Base-by-base conservation (phyloP, 306 rosid genomes). In the Phaseolus lunatus region DNA sequence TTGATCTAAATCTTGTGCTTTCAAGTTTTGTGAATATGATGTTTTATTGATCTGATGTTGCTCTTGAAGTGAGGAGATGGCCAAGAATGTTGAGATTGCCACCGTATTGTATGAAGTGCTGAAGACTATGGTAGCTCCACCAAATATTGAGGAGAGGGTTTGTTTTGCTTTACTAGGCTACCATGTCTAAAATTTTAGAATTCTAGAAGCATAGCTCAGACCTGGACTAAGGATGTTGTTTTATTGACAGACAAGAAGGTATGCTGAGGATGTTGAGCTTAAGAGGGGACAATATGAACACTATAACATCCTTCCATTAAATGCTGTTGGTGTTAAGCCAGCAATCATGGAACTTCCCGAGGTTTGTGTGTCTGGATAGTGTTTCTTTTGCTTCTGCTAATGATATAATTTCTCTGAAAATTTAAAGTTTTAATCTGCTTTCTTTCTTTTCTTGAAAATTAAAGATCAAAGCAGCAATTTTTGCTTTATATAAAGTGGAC, bases 21-120 rank as follows among this genome's bases (percentile, higher is more conserved):
- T 33, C 54, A 64, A 49, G 24, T 70, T 80, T 56, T 73, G 37
- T 45, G 71, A 82, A 29, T 71, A 7, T 19, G 18, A 10, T 58
- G 18, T 76, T 72, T 80, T 53, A 76, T 74, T 81, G 29, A 62
- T 75, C 58, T 75, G 48, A 26, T 81, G 56, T 69, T 78, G 50
- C 43, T 74, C 67, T 67, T 89, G 85, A 81, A 95, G 99, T 84
- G 99, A 96, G 90, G 99, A 96, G 85, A 92, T 92, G 93, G 91
- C 90, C 43, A 92, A 84, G 86, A 80, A 75, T 75, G 81, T 81
- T 83, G 96, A 89, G 86, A 92, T 86, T 85, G 98, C 97, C 50
- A 73, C 87, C 1, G 98, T 91, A 8, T 87, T 96, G 74, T 89
- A 82, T 81, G 97, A 89, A 33, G 98, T 88, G 74, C 89, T 96